phyloP scores from a whole-genome alignment of 140 eudicot genomes.

The Senecio squalidus region DNA sequence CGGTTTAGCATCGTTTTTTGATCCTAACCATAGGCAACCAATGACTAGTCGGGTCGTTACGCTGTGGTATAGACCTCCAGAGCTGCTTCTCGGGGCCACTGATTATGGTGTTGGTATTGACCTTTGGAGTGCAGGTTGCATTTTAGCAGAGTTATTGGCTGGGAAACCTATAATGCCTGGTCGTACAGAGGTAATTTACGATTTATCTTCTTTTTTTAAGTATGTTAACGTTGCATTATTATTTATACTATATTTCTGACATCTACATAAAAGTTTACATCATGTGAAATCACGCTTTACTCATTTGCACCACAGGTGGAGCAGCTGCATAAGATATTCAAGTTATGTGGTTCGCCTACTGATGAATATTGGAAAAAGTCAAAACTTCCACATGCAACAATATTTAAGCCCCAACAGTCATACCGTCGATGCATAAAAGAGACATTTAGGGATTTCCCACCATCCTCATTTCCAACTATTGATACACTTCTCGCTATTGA shows the following conservation, averaged over 20 bases:
- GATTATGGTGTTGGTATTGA: conserved; percentile 62
- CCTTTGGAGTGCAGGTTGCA: conserved; percentile 78
- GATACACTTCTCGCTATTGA: conserved; percentile 67
- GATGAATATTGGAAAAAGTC: conserved; percentile 73
- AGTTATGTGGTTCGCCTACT: conserved; percentile 75
- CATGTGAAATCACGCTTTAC: conserved; percentile 10
- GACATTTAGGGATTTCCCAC: conserved; percentile 64
- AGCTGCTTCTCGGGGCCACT: conserved; percentile 64
- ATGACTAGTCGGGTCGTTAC: conserved; percentile 88
- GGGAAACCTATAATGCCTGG: conserved; percentile 89
- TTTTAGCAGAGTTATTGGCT: conserved; percentile 64
- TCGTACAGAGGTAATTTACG: conserved; percentile 61
- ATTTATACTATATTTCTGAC: too few species aligned
- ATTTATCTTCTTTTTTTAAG: not conserved
- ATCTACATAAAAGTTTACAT: too few species aligned
- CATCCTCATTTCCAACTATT: conserved; percentile 45
- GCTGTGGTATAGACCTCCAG: conserved; percentile 79
- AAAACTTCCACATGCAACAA: conserved; percentile 75
- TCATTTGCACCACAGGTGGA: conserved; percentile 44
- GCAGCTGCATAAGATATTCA: conserved; percentile 75
- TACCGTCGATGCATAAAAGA: conserved; percentile 61
- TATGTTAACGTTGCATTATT: not conserved
- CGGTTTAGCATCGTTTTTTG: conserved; percentile 67
- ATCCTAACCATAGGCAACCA: conserved; percentile 62
- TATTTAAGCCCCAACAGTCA: conserved; percentile 61